Percentiles rank a stretch among this genome's conserved stretches.
Conservation (phyloP, 1,139 yeast genomes). For the Sugiyamaella pinicola region DNA sequence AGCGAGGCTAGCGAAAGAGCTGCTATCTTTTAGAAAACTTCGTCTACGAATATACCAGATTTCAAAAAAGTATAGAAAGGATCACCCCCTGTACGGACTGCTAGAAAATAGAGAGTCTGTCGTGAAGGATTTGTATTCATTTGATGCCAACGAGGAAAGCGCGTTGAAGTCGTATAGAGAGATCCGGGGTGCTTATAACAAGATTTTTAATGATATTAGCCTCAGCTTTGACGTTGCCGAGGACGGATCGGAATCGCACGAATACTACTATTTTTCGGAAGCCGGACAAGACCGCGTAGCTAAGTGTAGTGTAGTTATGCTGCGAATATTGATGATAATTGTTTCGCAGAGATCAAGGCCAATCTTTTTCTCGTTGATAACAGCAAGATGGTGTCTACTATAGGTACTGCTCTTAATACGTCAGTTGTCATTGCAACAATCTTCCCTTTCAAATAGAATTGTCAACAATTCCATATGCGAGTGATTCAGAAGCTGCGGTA, state of each 20-base stretch:
- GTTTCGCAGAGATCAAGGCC: not conserved
- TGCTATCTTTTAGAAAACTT: conserved; percentile 64
- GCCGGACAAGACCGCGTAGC: conserved; percentile 82
- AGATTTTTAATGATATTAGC: conserved; percentile 66
- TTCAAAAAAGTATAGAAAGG: conserved; percentile 81
- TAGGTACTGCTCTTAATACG: too few species aligned
- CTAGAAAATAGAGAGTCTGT: conserved; percentile 85
- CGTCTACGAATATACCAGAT: conserved; percentile 82
- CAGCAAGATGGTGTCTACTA: too few species aligned
- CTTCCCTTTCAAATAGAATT: conserved; percentile 3
- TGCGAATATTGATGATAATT: conserved; percentile 85
- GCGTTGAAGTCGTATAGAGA: conserved; percentile 66
- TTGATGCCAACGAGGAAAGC: conserved; percentile 56
- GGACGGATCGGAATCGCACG: conserved; percentile 94
- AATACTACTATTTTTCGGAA: conserved; percentile 76
- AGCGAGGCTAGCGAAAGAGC: conserved; percentile 63
- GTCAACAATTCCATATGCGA: conserved; percentile 6
- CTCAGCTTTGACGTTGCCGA: conserved; percentile 79
- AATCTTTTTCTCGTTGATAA: conserved; percentile 1
- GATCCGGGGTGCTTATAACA: conserved; percentile 63
- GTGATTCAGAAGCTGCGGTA: conserved; percentile 3
- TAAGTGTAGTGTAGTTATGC: conserved; percentile 63
- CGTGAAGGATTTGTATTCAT: conserved; percentile 95
- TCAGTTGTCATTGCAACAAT: conserved; percentile 25
- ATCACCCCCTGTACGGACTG: conserved; percentile 86